Percentiles rank a stretch among this genome's conserved stretches.
These are phyloP conservation scores for Saccharomycopsis fodiens DNA, from an alignment of 805 yeast genomes.

Conservation along the genomic window DNA sequence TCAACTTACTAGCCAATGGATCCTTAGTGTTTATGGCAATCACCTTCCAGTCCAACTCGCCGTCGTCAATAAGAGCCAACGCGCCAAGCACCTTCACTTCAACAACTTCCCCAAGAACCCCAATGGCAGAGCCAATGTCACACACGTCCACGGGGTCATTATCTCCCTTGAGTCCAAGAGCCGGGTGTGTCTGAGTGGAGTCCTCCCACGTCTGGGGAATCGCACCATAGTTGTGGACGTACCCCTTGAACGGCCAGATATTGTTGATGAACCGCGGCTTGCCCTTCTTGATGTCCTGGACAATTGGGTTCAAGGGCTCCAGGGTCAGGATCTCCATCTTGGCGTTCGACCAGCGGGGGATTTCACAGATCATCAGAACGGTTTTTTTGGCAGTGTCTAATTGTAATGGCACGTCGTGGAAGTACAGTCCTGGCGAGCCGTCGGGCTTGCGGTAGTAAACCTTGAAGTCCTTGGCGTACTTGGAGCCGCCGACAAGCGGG, in stretches of 20 bases:
- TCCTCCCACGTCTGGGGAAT: slow-evolving; percentile 97
- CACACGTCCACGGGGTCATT: slow-evolving; percentile 94
- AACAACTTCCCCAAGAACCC: slow-evolving; percentile 55
- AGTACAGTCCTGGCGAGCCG: slow-evolving; percentile 49
- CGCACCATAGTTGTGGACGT: slow-evolving; percentile 83
- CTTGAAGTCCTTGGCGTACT: slow-evolving; percentile 23
- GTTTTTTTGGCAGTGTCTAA: slow-evolving; percentile 35
- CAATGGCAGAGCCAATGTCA: slow-evolving; percentile 65
- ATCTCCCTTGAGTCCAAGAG: slow-evolving; percentile 58
- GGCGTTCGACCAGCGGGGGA: slow-evolving; percentile 77
- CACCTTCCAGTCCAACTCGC: slow-evolving; percentile 95
- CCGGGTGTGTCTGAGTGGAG: slow-evolving; percentile 45
- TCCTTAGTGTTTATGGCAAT: slow-evolving; percentile 63
- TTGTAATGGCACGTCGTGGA: slow-evolving; percentile 65
- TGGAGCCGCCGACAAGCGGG: slow-evolving; percentile 12
- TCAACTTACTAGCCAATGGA: slow-evolving; percentile 51
- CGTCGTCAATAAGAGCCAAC: slow-evolving; percentile 79
- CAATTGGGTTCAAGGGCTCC: slow-evolving; percentile 61
- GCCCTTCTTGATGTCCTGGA: slow-evolving; percentile 73
- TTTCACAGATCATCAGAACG: slow-evolving; percentile 65
- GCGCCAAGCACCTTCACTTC: slow-evolving; percentile 68
- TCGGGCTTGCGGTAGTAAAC: slow-evolving; percentile 29
- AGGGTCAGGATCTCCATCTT: slow-evolving; percentile 69
- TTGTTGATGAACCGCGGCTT: slow-evolving; percentile 69
- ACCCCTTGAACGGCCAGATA: slow-evolving; percentile 77